Percentiles rank a stretch among this genome's conserved stretches.
phyloP scores from a whole-genome alignment of 495 filamentous ascomycete species.

The Penicillium goetzii region DNA sequence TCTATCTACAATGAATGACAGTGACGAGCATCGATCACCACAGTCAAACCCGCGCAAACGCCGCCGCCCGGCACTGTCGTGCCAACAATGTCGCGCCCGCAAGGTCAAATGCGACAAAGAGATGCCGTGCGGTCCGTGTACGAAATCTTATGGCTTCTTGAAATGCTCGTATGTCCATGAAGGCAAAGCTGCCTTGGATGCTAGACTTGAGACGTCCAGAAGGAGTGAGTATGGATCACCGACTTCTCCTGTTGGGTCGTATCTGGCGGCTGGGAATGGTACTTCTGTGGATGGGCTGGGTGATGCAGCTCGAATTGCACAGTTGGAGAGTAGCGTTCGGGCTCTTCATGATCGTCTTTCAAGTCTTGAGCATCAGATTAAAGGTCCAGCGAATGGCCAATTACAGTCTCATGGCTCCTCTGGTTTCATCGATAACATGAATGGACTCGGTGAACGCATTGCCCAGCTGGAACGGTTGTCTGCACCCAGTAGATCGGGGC shows the following conservation, averaged over 20 bases:
- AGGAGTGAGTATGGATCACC: slow-evolving; percentile 13
- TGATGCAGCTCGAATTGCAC: slow-evolving; percentile 17
- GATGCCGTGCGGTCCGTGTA: slow-evolving; percentile 44
- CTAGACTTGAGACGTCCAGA: slow-evolving; percentile 8
- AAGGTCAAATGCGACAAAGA: slow-evolving; percentile 53
- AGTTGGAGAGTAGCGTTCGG: slow-evolving; percentile 22
- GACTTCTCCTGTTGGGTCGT: background rate
- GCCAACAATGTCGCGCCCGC: slow-evolving; percentile 46
- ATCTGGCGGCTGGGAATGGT: background rate
- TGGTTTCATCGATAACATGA: background rate
- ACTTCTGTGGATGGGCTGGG: background rate
- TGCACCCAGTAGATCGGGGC: background rate
- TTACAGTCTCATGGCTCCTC: background rate
- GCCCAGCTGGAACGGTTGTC: background rate
- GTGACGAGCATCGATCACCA: background rate
- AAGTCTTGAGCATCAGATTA: slow-evolving; percentile 15
- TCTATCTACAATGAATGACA: background rate
- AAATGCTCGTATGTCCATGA: slow-evolving; percentile 31
- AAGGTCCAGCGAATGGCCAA: background rate
- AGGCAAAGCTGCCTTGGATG: slow-evolving; percentile 24
- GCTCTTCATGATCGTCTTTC: slow-evolving; percentile 26
- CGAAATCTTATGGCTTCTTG: slow-evolving; percentile 33
- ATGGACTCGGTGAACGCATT: background rate
- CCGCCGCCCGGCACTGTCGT: slow-evolving; percentile 47
- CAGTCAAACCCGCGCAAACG: slow-evolving; percentile 33